Conservation (phyloP, 108 stramenopile genomes). For the Skeletonema marinoi region DNA sequence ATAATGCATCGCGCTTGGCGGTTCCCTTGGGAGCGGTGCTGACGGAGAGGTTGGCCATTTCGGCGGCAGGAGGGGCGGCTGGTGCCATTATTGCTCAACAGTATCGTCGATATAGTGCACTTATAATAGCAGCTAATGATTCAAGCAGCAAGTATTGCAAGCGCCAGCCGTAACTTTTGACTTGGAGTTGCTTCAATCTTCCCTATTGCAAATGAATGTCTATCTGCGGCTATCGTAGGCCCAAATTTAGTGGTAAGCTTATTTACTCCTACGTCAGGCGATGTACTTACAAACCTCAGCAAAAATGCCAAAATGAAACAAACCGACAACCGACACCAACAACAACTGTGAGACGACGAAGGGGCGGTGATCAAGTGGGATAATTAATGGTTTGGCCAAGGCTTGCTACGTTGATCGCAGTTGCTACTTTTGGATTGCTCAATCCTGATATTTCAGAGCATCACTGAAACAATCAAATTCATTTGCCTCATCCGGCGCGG, state of each 20-base stretch:
- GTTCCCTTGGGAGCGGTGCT: conserved; percentile 66
- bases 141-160: neutral
- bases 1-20: conserved; percentile 84
- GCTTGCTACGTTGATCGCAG: neutral
- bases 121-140: neutral
- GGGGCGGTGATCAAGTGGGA: too few species aligned
- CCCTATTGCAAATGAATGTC: neutral
- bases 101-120: neutral
- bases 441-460: neutral
- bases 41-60: conserved; percentile 26
- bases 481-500: neutral
- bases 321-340: too few species aligned
- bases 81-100: conserved; percentile 7
- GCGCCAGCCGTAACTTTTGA: neutral
- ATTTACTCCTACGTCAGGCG: neutral
- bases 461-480: neutral
- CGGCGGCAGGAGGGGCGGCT: conserved; percentile 11
- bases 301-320: too few species aligned
- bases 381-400: too few species aligned
- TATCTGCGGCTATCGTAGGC: neutral
- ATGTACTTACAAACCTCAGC: neutral
- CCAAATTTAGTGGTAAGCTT: neutral
- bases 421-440: neutral
- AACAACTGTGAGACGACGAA: too few species aligned
- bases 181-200: neutral